A percentile compares a stretch with the other conserved stretches of the same genome.
Conservation (phyloP, 108 stramenopile species). For the Stephanodiscus triporus region DNA sequence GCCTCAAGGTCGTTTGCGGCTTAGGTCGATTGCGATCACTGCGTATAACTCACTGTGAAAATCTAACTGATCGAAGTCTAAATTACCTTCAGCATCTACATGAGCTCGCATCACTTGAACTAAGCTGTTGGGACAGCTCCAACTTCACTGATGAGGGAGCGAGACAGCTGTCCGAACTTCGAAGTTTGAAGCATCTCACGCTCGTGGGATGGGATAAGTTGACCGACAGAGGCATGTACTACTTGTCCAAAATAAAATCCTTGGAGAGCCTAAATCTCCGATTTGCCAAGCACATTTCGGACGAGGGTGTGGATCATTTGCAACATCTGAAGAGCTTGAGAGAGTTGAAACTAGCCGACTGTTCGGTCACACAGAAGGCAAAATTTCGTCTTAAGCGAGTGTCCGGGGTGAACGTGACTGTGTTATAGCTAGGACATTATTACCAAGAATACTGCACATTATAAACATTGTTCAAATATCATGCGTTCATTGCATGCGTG, state of each 20-base stretch:
- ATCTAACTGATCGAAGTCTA: conserved; percentile 35
- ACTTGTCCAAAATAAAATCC: conserved; percentile 73
- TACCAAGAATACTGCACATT: too few species aligned
- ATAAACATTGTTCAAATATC: too few species aligned
- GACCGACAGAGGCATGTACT: conserved; percentile 70
- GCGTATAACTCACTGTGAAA: conserved; percentile 39
- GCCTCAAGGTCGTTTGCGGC: conserved; percentile 41
- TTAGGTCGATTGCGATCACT: conserved; percentile 29
- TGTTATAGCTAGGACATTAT: conserved; percentile 19
- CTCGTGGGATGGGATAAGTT: conserved; percentile 58
- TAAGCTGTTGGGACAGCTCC: conserved; percentile 70
- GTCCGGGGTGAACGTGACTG: conserved; percentile 19
- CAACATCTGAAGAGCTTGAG: conserved; percentile 32
- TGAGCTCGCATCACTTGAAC: conserved; percentile 56
- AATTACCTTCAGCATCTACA: conserved; percentile 44
- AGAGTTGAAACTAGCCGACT: conserved; percentile 46
- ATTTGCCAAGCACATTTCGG: conserved; percentile 33
- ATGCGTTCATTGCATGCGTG: too few species aligned
- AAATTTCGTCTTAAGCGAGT: conserved; percentile 29
- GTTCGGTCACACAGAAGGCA: conserved; percentile 41
- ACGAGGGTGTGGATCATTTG: conserved; percentile 31
- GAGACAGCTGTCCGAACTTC: conserved; percentile 63
- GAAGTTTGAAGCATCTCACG: conserved; percentile 60
- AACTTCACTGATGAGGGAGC: conserved; percentile 78
- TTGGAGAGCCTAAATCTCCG: conserved; percentile 76